A percentile compares a stretch with the other conserved stretches of the same genome.
Evolutionary conservation across 129 eudicot genomes (phyloP).

Genomic region (Arctium lappa): DNA sequence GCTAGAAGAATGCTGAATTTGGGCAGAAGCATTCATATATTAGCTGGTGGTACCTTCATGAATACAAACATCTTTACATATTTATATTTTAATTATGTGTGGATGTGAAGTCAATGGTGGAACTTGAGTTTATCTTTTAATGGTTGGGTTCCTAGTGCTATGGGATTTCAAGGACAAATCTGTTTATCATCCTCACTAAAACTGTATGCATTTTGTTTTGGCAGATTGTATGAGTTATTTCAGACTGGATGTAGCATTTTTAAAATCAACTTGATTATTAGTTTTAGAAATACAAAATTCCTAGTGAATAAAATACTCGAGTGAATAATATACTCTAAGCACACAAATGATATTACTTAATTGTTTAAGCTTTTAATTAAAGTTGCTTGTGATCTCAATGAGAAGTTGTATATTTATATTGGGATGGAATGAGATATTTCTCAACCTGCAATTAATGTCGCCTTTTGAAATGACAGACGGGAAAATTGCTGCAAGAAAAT

Average conservation of each 20-base stretch:
- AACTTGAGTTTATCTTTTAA: neutral
- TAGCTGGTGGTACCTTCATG: neutral
- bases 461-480: constrained; percentile 48
- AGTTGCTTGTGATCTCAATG: neutral
- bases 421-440: neutral
- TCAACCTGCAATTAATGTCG: neutral
- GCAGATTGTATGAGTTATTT: neutral
- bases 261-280: neutral
- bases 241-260: neutral
- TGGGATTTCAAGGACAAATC: neutral
- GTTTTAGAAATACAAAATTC: neutral
- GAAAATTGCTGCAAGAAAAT: constrained; percentile 63
- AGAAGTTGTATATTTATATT: neutral
- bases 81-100: neutral
- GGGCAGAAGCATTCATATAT: too few relatives aligned
- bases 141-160: neutral
- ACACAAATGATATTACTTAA: neutral
- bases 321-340: neutral
- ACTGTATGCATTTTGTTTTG: neutral
- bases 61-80: neutral
- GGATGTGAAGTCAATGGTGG: neutral
- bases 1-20: too few relatives aligned
- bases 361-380: neutral
- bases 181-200: neutral
- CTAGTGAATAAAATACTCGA: neutral